Evolutionary conservation across 2,329 filamentous ascomycete species (phyloP), one percentile per base, ranked within the genome.

Genomic region (Colletotrichum sp.): DNA sequence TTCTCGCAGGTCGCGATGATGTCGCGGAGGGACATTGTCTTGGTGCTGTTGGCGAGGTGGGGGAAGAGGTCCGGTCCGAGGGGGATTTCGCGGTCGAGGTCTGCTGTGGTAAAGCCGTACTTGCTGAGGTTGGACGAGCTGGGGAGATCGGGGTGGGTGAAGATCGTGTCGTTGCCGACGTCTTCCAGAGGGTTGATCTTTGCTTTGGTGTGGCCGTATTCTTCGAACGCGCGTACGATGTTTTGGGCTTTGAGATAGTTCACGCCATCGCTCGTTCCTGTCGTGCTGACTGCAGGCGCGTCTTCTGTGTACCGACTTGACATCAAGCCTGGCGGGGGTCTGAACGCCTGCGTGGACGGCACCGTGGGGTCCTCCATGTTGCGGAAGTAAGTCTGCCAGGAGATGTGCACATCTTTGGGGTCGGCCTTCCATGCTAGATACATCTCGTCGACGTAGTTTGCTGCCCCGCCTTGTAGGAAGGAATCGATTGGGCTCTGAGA

Each of bases 391-490:
- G 97, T 93, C 88, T 98, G 96, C 97, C 97, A 99, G 84, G 97
- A 99, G 81, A 98, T 90, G 87, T 99, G 97, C 75, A 99, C 97
- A 82, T 94, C 98, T 81, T 93, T 91, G 65, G 97, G 96, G 81
- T 99, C 95, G 78, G 94, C 90, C 87, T 96, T 98, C 97, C 97
- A 99, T 84, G 96, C 93, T 88, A 98, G 89, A 87, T 99, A 99
- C 97, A 99, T 99, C 89, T 98, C 97, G 86, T 99, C 97, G 84
- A 99, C 95, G 88, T 99, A 99, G 88, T 98, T 98, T 86, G 97
- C 97, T 75, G 96, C 96, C 89, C 95, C 98, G 79, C 97, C 97
- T 78, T 96, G 95, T 74, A 99, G 91, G 90, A 99, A 99, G 87
- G 93, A 98, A 87, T 99, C 97, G n/a, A 68, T 48, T 0, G 71